Base-by-base conservation (phyloP, 768 basidiomycete species). In the Pseudohyphozyma bogoriensis region DNA sequence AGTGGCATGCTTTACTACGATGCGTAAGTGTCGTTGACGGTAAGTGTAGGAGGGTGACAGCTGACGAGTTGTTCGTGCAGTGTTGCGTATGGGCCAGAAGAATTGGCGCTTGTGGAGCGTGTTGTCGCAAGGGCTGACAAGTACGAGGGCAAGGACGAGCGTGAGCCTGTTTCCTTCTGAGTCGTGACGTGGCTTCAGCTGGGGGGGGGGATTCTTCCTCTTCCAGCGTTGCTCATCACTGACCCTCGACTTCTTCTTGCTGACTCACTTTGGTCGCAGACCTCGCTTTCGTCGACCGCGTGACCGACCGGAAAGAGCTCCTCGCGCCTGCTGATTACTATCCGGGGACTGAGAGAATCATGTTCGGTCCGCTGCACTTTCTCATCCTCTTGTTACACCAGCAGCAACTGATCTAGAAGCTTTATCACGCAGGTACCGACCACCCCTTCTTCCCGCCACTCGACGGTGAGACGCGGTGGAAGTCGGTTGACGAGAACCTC, bases 391-490 rank as follows among this genome's bases (percentile, higher is more conserved):
- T 26, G 3, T 24, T 18, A 6, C 12, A 7, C 46, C 31, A 18
- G 20, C 40, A 4, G 15, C 29, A 24, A 12, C 47, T 8, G 10
- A 37, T 35, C 35, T 28, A 46, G 13, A 35, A 5, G 11, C 37
- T 9, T 13, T 7, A 12, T 6, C 9, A 4, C 6, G 28, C 42
- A 59, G 65, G 66, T 8, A 68, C 65, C 33, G 89, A 90, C 70
- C 86, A 90, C 72, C 89, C 87, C 0, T 90, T 90, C 78, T 91
- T 91, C 76, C 89, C 89, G 20, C 89, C 89, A 3, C 78, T 90
- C 40, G 58, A 55, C 5, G 62, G 58, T 42, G 42, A 74, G 76
- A 46, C 81, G 82, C 87, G 82, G 70, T 91, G 89, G 89, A 80
- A 76, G 74, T 88, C 86, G 69, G 89, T 89, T 4, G 81, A 86